Evolutionary conservation across 805 yeast genomes (phyloP).

Genomic region (Myxozyma geophila): DNA sequence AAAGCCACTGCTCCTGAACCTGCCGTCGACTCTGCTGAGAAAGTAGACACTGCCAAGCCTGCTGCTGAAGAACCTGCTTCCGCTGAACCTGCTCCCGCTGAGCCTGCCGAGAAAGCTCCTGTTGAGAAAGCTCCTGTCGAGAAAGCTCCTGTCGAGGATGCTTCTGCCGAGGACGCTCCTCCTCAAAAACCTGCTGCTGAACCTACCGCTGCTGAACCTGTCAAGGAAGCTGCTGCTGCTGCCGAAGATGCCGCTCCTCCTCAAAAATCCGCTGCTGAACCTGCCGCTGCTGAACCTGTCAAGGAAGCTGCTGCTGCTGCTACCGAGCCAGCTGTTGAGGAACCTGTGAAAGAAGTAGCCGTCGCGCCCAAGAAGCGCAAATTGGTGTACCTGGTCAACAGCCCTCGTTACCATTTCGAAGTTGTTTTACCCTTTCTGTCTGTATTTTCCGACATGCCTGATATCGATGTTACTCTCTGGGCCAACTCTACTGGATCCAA

Average conservation of each 20-base stretch:
- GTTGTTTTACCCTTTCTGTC: conserved; percentile 31
- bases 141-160: background rate
- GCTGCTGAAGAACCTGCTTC: background rate
- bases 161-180: background rate
- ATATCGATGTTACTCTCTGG: conserved; percentile 27
- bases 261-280: background rate
- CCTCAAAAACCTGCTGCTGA: background rate
- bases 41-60: background rate
- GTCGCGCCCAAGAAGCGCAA: background rate
- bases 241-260: background rate
- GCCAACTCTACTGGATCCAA: conserved; percentile 11
- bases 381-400: conserved; percentile 26
- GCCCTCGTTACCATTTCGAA: conserved; percentile 34
- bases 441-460: conserved; percentile 14
- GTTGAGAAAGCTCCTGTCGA: background rate
- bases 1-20: background rate
- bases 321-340: background rate
- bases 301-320: background rate
- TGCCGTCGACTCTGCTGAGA: background rate
- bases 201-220: background rate
- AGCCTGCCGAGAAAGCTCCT: background rate
- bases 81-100: background rate
- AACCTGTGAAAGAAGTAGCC: conserved; percentile 2
- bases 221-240: background rate
- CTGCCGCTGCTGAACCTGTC: background rate